phyloP scores from a whole-genome alignment of 2,329 filamentous ascomycete genomes.

The Endocalyx cinctus region DNA sequence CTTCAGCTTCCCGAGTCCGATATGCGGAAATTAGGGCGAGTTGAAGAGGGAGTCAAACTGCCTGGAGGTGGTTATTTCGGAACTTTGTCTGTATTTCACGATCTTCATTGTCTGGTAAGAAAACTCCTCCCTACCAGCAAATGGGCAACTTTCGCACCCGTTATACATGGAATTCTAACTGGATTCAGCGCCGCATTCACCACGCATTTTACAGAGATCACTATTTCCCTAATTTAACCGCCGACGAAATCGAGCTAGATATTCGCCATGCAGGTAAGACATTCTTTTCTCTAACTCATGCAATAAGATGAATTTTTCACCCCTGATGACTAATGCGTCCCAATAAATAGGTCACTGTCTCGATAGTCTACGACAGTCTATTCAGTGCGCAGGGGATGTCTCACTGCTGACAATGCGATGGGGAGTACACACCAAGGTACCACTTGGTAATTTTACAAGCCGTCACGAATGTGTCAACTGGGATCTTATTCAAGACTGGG shows the following conservation, averaged over 20 bases:
- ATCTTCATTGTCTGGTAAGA: conserved; percentile 4
- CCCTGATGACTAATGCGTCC: too few relatives aligned
- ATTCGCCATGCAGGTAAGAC: conserved; percentile 3
- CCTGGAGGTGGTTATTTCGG: conserved; percentile 5
- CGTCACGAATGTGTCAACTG: conserved; percentile 7
- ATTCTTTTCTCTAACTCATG: too few relatives aligned
- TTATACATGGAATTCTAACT: too few relatives aligned
- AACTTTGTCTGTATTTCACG: conserved; percentile 2
- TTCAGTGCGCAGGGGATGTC: conserved; percentile 5
- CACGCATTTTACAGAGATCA: conserved; percentile 3
- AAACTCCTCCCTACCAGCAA: too few relatives aligned
- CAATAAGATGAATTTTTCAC: background rate
- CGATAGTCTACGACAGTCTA: conserved; percentile 3
- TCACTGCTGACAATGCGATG: conserved; percentile 2
- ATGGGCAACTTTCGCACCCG: too few relatives aligned
- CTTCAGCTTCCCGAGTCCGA: too few relatives aligned
- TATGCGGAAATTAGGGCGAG: too few relatives aligned
- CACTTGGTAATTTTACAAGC: conserved; percentile 2
- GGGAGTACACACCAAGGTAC: conserved; percentile 1
- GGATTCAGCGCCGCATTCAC: too few relatives aligned
- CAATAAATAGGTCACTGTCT: conserved; percentile 4
- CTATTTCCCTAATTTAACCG: conserved; percentile 5
- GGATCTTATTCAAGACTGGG: conserved; percentile 3
- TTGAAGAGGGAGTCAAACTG: conserved; percentile 2
- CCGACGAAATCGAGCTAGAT: conserved; percentile 2